Evolutionary conservation across 495 filamentous ascomycete species (phyloP).

Genomic region (Tuber aestivum): DNA sequence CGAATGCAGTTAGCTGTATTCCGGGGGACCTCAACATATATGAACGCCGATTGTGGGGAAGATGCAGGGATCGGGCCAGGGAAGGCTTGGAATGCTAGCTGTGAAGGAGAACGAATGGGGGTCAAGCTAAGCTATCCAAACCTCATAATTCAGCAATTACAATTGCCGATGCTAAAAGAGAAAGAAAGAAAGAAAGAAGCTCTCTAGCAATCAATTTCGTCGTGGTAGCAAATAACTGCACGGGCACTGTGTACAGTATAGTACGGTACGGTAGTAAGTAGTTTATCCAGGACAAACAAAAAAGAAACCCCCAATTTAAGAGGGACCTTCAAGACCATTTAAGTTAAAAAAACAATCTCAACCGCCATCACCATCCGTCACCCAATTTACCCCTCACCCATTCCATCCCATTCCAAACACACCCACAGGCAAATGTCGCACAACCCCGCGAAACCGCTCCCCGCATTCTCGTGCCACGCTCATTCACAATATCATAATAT

Average conservation of each 20-base stretch:
- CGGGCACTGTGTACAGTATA: no score
- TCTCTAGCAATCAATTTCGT: background rate
- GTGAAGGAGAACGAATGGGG: background rate
- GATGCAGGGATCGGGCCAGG: background rate
- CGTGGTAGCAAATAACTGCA: background rate
- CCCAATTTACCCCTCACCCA: background rate
- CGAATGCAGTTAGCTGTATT: background rate
- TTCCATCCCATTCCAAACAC: background rate
- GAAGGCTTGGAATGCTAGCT: background rate
- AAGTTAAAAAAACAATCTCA: background rate
- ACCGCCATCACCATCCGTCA: background rate
- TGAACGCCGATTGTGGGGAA: slow-evolving; percentile 9
- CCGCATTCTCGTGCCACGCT: background rate
- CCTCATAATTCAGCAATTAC: background rate
- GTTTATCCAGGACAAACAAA: background rate
- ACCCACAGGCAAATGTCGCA: background rate
- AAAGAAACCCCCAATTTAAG: background rate
- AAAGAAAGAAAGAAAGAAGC: background rate
- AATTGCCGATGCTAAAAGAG: background rate
- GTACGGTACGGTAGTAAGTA: background rate
- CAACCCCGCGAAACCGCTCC: background rate
- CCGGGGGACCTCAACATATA: slow-evolving; percentile 7
- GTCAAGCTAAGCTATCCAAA: background rate
- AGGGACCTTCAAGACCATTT: background rate
- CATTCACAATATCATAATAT: background rate